These are phyloP conservation scores for Besnoitia besnoiti DNA, from an alignment of 169 alveolate species.

Conservation along the genomic window DNA sequence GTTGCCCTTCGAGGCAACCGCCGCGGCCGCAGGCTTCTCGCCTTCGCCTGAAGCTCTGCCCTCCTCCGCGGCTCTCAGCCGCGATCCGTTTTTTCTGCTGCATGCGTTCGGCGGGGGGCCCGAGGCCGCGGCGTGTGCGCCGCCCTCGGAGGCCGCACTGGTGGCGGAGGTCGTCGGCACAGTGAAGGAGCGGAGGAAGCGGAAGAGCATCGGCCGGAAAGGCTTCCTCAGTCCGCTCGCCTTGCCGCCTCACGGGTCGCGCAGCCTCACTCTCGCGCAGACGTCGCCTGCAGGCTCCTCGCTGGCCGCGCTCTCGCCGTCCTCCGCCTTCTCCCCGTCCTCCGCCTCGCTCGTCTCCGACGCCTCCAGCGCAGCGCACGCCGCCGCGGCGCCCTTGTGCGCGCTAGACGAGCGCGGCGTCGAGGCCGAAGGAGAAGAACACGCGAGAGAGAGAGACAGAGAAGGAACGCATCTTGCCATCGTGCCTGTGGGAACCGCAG, in stretches of 20 bases:
- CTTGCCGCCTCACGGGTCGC: too few species aligned
- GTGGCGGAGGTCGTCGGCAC: background rate
- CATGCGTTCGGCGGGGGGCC: background rate
- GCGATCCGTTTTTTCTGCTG: conserved; percentile 27
- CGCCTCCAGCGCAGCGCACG: background rate
- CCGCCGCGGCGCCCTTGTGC: background rate
- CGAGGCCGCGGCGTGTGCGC: background rate
- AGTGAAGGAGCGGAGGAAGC: background rate
- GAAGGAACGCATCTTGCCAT: too few species aligned
- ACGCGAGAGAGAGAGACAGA: background rate
- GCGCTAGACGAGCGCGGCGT: background rate
- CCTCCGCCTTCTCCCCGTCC: too few species aligned
- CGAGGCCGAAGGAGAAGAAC: too few species aligned
- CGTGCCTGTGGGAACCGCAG: too few species aligned
- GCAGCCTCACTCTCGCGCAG: too few species aligned
- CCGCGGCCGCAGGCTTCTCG: background rate
- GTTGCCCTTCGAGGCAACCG: too few species aligned
- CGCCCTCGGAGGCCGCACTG: background rate
- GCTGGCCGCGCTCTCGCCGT: too few species aligned
- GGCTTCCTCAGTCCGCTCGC: background rate
- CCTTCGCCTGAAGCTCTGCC: background rate
- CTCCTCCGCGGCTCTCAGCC: background rate
- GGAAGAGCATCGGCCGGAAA: background rate
- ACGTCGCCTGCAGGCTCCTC: background rate
- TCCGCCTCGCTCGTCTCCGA: too few species aligned